Conservation (phyloP, 164 flowering plant species). For the Nymphaea colorata region DNA sequence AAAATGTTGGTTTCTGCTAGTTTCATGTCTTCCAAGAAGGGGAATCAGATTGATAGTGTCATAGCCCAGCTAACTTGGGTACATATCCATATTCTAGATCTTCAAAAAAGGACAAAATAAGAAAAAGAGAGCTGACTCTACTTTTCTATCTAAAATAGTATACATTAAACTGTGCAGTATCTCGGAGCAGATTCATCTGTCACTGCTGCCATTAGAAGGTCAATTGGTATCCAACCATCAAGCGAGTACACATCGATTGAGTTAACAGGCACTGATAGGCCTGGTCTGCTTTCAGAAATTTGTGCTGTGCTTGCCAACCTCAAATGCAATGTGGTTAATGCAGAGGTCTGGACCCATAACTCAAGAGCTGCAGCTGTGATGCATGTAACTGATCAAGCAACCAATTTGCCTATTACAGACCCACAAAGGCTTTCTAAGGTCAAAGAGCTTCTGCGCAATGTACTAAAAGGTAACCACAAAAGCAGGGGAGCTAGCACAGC, state of each 20-base stretch:
- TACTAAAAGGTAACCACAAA: conserved; percentile 58
- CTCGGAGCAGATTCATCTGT: conserved; percentile 67
- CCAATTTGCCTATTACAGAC: conserved; percentile 47
- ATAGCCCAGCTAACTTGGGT: not conserved
- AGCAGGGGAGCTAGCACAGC: conserved; percentile 55
- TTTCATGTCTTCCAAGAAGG: not conserved
- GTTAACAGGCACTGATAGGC: conserved; percentile 75
- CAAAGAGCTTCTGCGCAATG: conserved; percentile 57
- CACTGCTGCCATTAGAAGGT: conserved; percentile 36
- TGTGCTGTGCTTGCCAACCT: conserved; percentile 75
- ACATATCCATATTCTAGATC: not conserved
- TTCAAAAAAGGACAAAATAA: not conserved
- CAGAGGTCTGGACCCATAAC: conserved; percentile 96
- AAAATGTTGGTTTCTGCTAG: not conserved
- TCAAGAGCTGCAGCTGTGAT: conserved; percentile 76
- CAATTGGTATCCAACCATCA: conserved; percentile 54
- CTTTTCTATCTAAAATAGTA: not conserved
- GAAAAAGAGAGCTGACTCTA: not conserved
- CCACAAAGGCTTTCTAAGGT: conserved; percentile 46
- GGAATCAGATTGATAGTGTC: not conserved
- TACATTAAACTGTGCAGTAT: conserved; percentile 29
- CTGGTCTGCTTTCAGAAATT: conserved; percentile 83
- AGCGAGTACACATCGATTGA: conserved; percentile 66
- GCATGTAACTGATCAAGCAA: conserved; percentile 64
- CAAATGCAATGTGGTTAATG: conserved; percentile 83